Evolutionary conservation across 345 rosid genomes (phyloP), one percentile per base, ranked within the genome.

Genomic region (Trapa bicornis): DNA sequence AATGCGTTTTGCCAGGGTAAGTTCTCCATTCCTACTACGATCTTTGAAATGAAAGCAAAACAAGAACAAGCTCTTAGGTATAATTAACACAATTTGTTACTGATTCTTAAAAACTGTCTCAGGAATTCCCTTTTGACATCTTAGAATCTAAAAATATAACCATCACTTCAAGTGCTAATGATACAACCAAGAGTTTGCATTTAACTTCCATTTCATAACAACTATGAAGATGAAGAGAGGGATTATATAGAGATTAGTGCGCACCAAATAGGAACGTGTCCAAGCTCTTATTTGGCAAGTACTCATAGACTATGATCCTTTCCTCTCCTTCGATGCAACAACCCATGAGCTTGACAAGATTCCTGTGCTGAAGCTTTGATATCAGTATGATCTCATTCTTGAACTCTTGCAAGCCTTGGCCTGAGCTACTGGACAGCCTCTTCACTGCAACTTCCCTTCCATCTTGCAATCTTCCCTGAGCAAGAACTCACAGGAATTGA

Each of bases 281-380:
- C 75, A 76, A 67, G 70, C 78, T 79, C 67, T 65, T 73, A 64
- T 79, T 75, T 8, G 72, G 80, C 74, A 79, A 37, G 67, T 75
- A 87, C 10, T 89, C 89, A 15, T 89, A 89, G 8, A 85, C 76
- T 62, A 87, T 13, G 72, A 85, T 73, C 70, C 76, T 80, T 45
- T 89, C 93, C 47, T 81, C 89, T 47, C 76, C 75, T 64, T 87
- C 74, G 58, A 78, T 66, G 65, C 92, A 89, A 66, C 85, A 87
- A 2, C 96, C 89, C 1, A 82, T 69, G 42, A 87, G 80, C 35
- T 70, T 85, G 66, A 89, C 87, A 17, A 89, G 81, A 61, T 87
- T 87, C 42, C 83, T 69, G 68, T 89, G 92, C 64, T 89, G 92
- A 36, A 89, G 80, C 67, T 79, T 82, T 1, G 90, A 75, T 37